Evolutionary conservation across 805 yeast species (phyloP).

Genomic region (Candida corydali): DNA sequence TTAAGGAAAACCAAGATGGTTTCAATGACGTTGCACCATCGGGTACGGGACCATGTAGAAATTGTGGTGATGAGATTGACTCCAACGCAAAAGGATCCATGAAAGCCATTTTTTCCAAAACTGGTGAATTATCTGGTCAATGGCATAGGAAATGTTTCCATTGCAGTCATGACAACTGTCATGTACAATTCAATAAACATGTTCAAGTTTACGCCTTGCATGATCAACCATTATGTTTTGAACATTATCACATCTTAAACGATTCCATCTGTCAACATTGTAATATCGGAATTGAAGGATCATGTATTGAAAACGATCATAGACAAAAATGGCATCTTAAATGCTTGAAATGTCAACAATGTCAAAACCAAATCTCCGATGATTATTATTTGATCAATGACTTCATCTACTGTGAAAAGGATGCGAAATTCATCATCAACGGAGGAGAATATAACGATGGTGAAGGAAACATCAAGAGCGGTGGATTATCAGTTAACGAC

Average conservation of each 20-base stretch:
- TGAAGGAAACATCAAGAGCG: slow-evolving; percentile 14
- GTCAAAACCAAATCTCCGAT: slow-evolving; percentile 44
- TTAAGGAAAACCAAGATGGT: slow-evolving; percentile 3
- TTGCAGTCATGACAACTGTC: slow-evolving; percentile 58
- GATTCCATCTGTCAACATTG: slow-evolving; percentile 73
- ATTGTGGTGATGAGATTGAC: slow-evolving; percentile 53
- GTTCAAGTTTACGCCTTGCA: slow-evolving; percentile 70
- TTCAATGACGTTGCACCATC: slow-evolving; percentile 34
- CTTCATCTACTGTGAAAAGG: slow-evolving; percentile 49
- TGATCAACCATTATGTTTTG: slow-evolving; percentile 79
- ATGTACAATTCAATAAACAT: slow-evolving; percentile 50
- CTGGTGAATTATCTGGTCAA: slow-evolving; percentile 81
- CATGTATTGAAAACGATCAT: slow-evolving; percentile 76
- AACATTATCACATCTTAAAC: slow-evolving; percentile 72
- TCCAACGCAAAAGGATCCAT: slow-evolving; percentile 32
- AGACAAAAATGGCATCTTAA: slow-evolving; percentile 68
- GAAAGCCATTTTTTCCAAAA: slow-evolving; percentile 79
- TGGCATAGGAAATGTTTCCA: slow-evolving; percentile 90
- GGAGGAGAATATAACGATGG: slow-evolving; percentile 19
- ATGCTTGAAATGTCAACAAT: slow-evolving; percentile 68
- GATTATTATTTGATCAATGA: slow-evolving; percentile 56
- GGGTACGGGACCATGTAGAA: slow-evolving; percentile 80
- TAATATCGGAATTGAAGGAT: slow-evolving; percentile 78
- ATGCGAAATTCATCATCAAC: slow-evolving; percentile 28
- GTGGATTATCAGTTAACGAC: slow-evolving; percentile 23